Base-by-base conservation (phyloP, 2,329 filamentous ascomycete species). In the Apiospora marii region DNA sequence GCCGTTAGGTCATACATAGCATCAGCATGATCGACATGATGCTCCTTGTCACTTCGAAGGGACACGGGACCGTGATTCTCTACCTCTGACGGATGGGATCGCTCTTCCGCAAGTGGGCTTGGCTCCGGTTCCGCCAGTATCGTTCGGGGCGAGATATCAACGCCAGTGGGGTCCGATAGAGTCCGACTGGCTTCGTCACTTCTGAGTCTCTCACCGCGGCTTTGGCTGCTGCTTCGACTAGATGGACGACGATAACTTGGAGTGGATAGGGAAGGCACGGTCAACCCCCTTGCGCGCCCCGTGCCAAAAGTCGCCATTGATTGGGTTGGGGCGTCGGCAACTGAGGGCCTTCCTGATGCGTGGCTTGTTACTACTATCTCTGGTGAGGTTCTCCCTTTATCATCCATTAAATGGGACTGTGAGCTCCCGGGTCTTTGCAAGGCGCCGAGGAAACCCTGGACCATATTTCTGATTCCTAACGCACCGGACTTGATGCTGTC, bases 311-410 rank as follows among this genome's bases (percentile, higher is more conserved):
- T 69, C 3, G 77, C 74, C 43, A 75, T 27, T 34, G 79, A 76
- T 24, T 78, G 78, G 4, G 77, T 74, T n/a, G 76, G 72, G 5
- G 73, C 74, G 22, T 73, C 71, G 1, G 74, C 78, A 4, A 72
- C 73, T 1, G 81, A 74, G 1, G 78, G 74, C 3, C 81, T 81
- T 1, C 80, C 76, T 8, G 79, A 76, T 8, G 76, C 67, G 30
- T 81, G 76, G 12, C 74, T 77, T 6, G 81, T 84, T 2, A 85
- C 79, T 2, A 84, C 77, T n/a, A 85, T 85, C 46, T 82, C 81
- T 0, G 83, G 83, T 1, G 81, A 82, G 3, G 48, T 22, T 27
- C 46, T 34, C 4, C 16, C 46, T 8, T 43, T 27, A 2, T 48
- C 14, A 1, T 27, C 30, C 19, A 13, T 48, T 30, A 12, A 4